Percentiles rank a stretch among this genome's conserved stretches.
Conservation (phyloP, 2,329 filamentous ascomycete genomes). For the Fusarium newnesense region DNA sequence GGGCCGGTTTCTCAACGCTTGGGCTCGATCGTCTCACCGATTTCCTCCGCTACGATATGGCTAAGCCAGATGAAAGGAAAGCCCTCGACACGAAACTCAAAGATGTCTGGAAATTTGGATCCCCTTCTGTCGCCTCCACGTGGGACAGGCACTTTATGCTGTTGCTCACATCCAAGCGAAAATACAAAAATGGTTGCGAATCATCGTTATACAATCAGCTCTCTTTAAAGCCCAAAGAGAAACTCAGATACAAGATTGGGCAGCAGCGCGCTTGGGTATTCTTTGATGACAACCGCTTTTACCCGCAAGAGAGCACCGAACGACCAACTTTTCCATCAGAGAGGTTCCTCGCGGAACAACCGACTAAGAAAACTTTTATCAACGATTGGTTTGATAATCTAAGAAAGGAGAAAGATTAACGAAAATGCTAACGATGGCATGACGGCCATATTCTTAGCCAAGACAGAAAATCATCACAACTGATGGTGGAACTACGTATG, state of each 20-base stretch:
- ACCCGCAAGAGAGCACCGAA: background rate
- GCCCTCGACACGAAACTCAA: background rate
- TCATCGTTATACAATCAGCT: background rate
- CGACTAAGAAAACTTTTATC: background rate
- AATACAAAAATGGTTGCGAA: background rate
- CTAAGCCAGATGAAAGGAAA: background rate
- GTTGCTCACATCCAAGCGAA: background rate
- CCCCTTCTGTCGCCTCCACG: background rate
- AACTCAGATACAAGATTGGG: background rate
- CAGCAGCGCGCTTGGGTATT: slow-evolving; percentile 1
- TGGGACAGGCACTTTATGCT: background rate
- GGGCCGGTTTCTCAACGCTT: background rate
- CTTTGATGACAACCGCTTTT: background rate
- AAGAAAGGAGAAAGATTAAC: background rate
- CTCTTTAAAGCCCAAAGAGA: background rate
- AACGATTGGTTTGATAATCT: background rate
- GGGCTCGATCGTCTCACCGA: background rate
- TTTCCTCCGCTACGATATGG: background rate
- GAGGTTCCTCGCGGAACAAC: background rate
- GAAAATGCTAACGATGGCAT: too few relatives aligned
- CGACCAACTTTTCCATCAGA: background rate
- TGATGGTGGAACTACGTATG: background rate
- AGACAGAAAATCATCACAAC: too few relatives aligned
- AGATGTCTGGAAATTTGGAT: background rate
- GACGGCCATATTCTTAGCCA: too few relatives aligned